Percentiles rank a stretch among this genome's conserved stretches.
Evolutionary conservation across 495 filamentous ascomycete species (phyloP).

Genomic region (Tuber calosporum): DNA sequence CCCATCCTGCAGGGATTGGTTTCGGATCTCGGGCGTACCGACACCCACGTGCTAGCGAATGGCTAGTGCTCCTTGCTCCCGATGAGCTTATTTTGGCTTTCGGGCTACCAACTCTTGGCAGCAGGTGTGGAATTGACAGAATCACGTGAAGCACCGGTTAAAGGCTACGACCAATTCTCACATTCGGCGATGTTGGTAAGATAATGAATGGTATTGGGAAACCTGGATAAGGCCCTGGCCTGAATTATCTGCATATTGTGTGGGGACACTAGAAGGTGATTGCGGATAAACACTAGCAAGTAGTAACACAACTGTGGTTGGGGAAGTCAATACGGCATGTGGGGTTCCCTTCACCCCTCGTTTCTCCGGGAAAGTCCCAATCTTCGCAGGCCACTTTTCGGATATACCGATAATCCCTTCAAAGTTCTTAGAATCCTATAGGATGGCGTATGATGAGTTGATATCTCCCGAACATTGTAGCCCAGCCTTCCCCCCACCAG

Average conservation of each 20-base stretch:
- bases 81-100: background rate
- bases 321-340: background rate
- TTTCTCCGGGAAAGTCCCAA: background rate
- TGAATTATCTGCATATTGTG: background rate
- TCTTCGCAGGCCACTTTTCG: background rate
- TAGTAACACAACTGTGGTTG: background rate
- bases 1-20: background rate
- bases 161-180: background rate
- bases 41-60: background rate
- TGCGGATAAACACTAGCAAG: background rate
- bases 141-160: background rate
- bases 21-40: constrained; percentile 3
- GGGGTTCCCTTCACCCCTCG: background rate
- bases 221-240: background rate
- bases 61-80: background rate
- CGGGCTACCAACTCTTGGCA: background rate
- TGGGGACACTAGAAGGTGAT: background rate
- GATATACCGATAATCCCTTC: background rate
- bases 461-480: background rate
- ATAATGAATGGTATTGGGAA: background rate
- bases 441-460: background rate
- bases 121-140: background rate
- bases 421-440: background rate
- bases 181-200: background rate
- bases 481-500: background rate